phyloP scores from a whole-genome alignment of 83 land plant species.

The Picea abies region DNA sequence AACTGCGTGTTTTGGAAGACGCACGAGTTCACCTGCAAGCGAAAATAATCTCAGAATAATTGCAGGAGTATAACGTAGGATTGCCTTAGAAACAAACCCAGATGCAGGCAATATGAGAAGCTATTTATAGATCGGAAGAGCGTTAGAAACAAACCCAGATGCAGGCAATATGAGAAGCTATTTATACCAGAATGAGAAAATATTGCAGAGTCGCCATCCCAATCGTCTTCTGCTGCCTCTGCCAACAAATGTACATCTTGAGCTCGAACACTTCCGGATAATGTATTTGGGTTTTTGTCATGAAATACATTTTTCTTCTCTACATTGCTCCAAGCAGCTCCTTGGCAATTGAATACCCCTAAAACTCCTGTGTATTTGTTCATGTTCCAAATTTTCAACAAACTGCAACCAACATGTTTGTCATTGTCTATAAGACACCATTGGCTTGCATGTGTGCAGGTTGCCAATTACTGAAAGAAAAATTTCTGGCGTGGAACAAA shows the following conservation, averaged over 20 bases:
- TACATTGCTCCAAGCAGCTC: constrained; percentile 51
- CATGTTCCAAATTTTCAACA: constrained; percentile 58
- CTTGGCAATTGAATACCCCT: constrained; percentile 60
- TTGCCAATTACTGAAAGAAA: not conserved
- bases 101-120: not conserved
- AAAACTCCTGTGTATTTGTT: constrained; percentile 43
- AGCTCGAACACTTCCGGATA: constrained; percentile 20
- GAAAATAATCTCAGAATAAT: not conserved
- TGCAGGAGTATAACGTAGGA: not conserved
- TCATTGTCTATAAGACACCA: not conserved
- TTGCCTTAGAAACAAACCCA: no score
- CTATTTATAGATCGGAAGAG: no score
- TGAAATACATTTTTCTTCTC: constrained; percentile 24
- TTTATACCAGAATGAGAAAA: not conserved
- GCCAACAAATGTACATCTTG: constrained; percentile 29
- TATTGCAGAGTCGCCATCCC: not conserved
- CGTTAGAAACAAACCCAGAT: no score
- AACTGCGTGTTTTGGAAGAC: not conserved
- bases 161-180: not conserved
- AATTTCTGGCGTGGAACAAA: not conserved
- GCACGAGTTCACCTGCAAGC: constrained; percentile 11
- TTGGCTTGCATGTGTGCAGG: not conserved
- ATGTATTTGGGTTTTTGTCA: constrained; percentile 18
- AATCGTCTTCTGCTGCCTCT: constrained; percentile 24
- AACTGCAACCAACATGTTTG: constrained; percentile 19